Percentiles rank a stretch among this genome's conserved stretches.
Conservation (phyloP, 768 basidiomycete species). For the Leucocoprinus sp. region DNA sequence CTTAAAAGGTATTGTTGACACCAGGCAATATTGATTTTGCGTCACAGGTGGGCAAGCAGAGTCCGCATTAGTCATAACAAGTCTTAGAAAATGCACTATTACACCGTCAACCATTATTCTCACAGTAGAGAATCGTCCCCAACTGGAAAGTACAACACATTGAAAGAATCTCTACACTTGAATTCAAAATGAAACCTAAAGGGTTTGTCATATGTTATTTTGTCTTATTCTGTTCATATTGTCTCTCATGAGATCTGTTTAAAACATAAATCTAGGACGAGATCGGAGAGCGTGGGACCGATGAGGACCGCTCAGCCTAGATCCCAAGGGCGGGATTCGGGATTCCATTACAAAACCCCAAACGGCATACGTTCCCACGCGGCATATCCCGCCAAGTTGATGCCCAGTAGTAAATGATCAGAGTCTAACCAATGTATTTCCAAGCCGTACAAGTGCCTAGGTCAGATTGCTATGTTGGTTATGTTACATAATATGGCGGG, state of each 20-base stretch:
- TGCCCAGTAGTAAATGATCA: neutral
- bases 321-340: neutral
- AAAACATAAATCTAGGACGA: neutral
- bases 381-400: neutral
- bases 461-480: too few species aligned
- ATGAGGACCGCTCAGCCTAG: neutral
- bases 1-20: too few species aligned
- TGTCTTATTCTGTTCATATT: conserved; percentile 5
- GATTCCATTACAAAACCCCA: neutral
- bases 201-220: neutral
- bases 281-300: neutral
- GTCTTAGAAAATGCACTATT: too few species aligned
- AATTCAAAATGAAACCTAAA: neutral
- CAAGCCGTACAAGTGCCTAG: too few species aligned
- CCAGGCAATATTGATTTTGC: too few species aligned
- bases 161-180: neutral
- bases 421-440: neutral
- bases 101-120: too few species aligned
- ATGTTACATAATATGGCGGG: neutral
- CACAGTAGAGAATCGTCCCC: neutral
- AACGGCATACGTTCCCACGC: neutral
- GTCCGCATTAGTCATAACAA: too few species aligned
- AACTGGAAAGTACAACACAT: neutral
- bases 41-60: too few species aligned
- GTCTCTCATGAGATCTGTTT: neutral